Base-by-base conservation (phyloP, 345 rosid species). In the Arabidopsis thaliana region DNA sequence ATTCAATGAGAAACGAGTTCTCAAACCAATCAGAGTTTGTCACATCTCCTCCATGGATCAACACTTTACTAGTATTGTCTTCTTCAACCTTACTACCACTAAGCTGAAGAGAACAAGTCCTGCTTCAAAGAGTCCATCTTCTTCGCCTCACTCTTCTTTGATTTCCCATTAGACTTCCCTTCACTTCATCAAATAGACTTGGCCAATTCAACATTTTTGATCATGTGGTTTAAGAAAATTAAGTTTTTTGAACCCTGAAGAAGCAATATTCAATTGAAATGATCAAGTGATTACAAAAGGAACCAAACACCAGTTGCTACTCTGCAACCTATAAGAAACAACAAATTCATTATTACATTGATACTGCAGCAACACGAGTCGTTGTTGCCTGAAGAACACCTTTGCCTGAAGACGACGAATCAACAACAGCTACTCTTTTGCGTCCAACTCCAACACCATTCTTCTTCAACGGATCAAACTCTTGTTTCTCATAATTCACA, bases 401-500 rank as follows among this genome's bases (percentile, higher is more conserved):
- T 59, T 49, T 67, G 25, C 24, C 20, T 59, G 68, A 67, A 59
- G 79, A 68, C 0, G 65, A 76, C 2, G 70, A 76, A 52, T 62
- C 69, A 76, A 64, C 49, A 53, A 42, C 20, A 33, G 62, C 59
- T 30, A 59, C 65, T 86, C 48, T 77, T 83, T 23, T 74, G 79
- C 56, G 76, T 65, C 67, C 81, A 80, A 76, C 73, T 66, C 68
- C 81, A 75, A 74, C 79, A 81, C 58, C 78, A 59, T 28, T 75
- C 68, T 59, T 83, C 78, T 56, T 79, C 69, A 73, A 67, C 50
- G 71, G 82, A 40, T 80, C 71, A 57, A 71, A 52, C 53, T 83
- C 88, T 45, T 71, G 50, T 78, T 45, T 62, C 67, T 62, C 56
- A 5, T 13, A 10, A 33, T 58, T 57, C 59, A 59, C 79, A 57